Base-by-base conservation (phyloP, 495 filamentous ascomycete genomes). In the Aspergillus haitiensis region DNA sequence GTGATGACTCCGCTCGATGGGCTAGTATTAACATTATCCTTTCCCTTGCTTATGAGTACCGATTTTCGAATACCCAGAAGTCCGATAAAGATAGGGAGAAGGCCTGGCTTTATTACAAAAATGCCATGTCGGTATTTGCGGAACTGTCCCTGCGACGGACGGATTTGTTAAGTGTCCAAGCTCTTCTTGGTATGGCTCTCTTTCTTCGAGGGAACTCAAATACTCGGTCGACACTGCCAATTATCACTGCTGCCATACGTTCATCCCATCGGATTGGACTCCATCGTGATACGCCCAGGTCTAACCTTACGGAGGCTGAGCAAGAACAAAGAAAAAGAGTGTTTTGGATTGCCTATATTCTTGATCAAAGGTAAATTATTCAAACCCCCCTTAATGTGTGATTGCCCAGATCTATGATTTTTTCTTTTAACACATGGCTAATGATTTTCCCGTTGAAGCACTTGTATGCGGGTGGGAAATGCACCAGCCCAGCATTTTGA, bases 191-290 rank as follows among this genome's bases (percentile, higher is more conserved):
- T 52, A 97, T 98, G 91, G 89, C 91, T 5, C 80, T 97, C 18
- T 98, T 96, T 73, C 82, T 97, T 70, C 91, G 96, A 71, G 93
- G 94, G 35, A 97, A 93, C 6, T 91, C 94, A 0, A 96, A 96
- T 63, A 92, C 92, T 0, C 94, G 97, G 64, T 90, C 91, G 8
- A 88, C 90, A 11, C 89, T 92, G 70, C 88, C 97, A 42, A 82
- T 98, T 39, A 88, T 97, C 13, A 93, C 93, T 8, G 90, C 94
- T 7, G 94, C 94, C 7, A 92, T 97, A 66, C 84, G 93, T 44
- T 81, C 94, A 10, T 88, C 91, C 21, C 92, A 97, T 64, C 91
- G 87, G 65, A 96, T 98, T 68, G 94, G 94, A n/a, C 81, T 98
- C 37, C 94, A 98, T 72, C 96, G 95, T 69, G 82, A 89, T 57